Evolutionary conservation across 2,329 filamentous ascomycete species (phyloP).

Genomic region (Dactylonectria estremocensis): DNA sequence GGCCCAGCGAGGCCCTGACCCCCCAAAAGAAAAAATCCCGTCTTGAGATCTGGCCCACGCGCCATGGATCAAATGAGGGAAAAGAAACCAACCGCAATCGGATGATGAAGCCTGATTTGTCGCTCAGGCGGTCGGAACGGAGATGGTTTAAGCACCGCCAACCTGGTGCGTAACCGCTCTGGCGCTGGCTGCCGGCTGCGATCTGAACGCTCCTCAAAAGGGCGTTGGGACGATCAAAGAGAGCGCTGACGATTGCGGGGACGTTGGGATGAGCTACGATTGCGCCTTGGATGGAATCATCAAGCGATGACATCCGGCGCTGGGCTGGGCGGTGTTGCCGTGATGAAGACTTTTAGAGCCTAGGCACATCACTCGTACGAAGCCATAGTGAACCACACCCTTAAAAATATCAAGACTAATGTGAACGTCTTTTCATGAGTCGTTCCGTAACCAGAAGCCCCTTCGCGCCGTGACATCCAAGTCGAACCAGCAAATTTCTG

Average conservation of each 20-base stretch:
- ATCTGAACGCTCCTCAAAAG: conserved; percentile 54
- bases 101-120: conserved; percentile 63
- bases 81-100: conserved; percentile 53
- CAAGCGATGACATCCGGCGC: conserved; percentile 31
- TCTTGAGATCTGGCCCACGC: conserved; percentile 7
- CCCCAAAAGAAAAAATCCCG: conserved; percentile 13
- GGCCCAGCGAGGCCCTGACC: background rate
- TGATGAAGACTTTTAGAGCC: background rate
- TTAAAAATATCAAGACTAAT: conserved; percentile 20
- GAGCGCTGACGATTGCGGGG: conserved; percentile 54
- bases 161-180: conserved; percentile 59
- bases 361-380: conserved; percentile 16
- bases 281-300: conserved; percentile 22
- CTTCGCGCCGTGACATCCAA: conserved; percentile 25
- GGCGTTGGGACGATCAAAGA: conserved; percentile 72
- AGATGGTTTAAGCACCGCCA: conserved; percentile 50
- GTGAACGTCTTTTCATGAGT: conserved; percentile 14
- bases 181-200: conserved; percentile 46
- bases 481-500: conserved; percentile 19
- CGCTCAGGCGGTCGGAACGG: conserved; percentile 39
- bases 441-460: conserved; percentile 12
- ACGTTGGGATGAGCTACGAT: conserved; percentile 16
- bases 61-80: conserved; percentile 11
- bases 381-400: conserved; percentile 17
- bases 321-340: conserved; percentile 3